Conservation (phyloP, 768 basidiomycete species). For the Boletus tylopilopsis region DNA sequence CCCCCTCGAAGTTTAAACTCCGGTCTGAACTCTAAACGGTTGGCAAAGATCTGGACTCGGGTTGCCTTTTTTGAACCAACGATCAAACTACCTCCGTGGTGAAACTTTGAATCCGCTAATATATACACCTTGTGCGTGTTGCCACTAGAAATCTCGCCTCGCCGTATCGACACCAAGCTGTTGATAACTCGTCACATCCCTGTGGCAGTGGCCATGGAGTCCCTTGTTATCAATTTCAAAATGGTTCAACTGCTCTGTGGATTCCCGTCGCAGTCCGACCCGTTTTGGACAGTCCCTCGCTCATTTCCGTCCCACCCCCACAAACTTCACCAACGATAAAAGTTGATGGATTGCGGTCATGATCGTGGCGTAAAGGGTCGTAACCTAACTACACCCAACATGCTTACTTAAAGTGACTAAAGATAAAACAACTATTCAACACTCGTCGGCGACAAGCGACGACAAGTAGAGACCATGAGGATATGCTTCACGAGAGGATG, state of each 20-base stretch:
- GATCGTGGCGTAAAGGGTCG: slow-evolving; percentile 17
- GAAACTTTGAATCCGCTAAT: neutral
- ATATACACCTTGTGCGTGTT: neutral
- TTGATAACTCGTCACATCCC: slow-evolving; percentile 3
- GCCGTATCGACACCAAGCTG: no score
- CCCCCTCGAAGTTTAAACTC: slow-evolving; percentile 44
- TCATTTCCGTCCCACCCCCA: slow-evolving; percentile 23
- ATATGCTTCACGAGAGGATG: neutral
- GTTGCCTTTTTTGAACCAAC: slow-evolving; percentile 17
- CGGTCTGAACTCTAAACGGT: slow-evolving; percentile 35
- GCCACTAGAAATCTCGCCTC: neutral
- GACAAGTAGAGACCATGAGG: neutral
- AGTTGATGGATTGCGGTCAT: slow-evolving; percentile 16
- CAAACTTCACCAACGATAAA: neutral
- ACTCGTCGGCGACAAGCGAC: slow-evolving; percentile 1
- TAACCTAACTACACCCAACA: slow-evolving; percentile 18
- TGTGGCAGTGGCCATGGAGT: neutral
- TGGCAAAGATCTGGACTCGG: slow-evolving; percentile 19
- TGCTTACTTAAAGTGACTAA: slow-evolving; percentile 7
- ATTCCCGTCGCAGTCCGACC: neutral
- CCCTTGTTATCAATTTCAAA: slow-evolving; percentile 27
- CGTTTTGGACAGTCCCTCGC: neutral
- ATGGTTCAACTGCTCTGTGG: slow-evolving; percentile 4
- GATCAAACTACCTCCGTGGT: slow-evolving; percentile 21
- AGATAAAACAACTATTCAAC: slow-evolving; percentile 23